Evolutionary conservation across 768 basidiomycete species (phyloP), one percentile per base, ranked within the genome.

Genomic region (Sistotremastrum suecicum): DNA sequence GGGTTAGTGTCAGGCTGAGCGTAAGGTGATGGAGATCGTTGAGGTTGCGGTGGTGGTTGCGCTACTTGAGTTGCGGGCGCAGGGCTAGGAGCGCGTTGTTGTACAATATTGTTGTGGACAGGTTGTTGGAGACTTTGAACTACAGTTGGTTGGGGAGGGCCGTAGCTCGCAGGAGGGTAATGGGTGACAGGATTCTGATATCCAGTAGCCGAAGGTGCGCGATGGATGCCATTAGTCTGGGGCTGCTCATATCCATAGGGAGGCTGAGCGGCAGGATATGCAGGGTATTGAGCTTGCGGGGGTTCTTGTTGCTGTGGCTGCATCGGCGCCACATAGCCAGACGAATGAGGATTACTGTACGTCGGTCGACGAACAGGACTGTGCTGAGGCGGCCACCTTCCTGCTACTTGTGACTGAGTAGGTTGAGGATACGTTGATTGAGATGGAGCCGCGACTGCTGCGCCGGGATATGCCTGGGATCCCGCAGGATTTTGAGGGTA

Each of bases 1-100:
- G 56, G 20, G 20, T 20, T 20, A 20, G 20, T 20, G 20, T 20
- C 20, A 20, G 20, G 20, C 20, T 20, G 20, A 20, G 20, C 20
- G 20, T 20, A 20, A 20, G 20, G 20, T 20, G 20, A 20, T 20
- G 20, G 20, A 20, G 20, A 20, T 20, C 20, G 60, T 6, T 57
- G 61, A 3, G 60, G 57, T n/a, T 60, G 64, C 5, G 65, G 66
- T 42, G 67, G 69, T 1, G 76, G 75, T 32, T 74, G 72, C 12
- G 75, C 76, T 39, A 75, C 69, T 35, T 73, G 65, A 37, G 62
- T 51, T 45, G 66, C 36, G 4, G 51, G 64, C 2, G 51, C 53
- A 1, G 72, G 69, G 48, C 68, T 71, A 41, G 68, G 62, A 30
- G 68, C 57, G 11, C 66, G 67, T 51, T 73, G 75, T 11, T 50